These are phyloP conservation scores for Wilcoxina mikolae DNA, from an alignment of 495 filamentous ascomycete species.

Conservation along the genomic window DNA sequence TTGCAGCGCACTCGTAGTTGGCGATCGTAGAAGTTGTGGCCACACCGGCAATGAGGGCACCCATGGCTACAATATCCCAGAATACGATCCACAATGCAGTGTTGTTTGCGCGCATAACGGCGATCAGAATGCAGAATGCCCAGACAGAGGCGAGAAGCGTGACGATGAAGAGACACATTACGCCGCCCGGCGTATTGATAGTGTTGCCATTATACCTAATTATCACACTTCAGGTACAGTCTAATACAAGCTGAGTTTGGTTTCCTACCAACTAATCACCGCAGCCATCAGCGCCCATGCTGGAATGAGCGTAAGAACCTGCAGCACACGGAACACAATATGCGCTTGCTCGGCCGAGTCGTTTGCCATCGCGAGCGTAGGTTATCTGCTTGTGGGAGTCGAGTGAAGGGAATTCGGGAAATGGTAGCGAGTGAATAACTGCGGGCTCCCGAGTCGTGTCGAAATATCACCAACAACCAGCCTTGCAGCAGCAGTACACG, in stretches of 20 bases:
- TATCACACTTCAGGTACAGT: too few species aligned
- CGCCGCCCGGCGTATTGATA: constrained; percentile 5
- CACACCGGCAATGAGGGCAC: constrained; percentile 21
- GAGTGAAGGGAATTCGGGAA: too few species aligned
- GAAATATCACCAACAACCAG: too few species aligned
- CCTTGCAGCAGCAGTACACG: too few species aligned
- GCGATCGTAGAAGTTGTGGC: constrained; percentile 14
- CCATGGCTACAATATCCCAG: constrained; percentile 15
- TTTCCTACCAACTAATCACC: constrained; percentile 8
- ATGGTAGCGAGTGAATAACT: too few species aligned
- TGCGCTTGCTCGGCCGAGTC: constrained; percentile 11
- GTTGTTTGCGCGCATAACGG: constrained; percentile 21
- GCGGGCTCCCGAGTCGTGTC: too few species aligned
- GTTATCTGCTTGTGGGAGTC: too few species aligned
- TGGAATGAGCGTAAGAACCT: constrained; percentile 21
- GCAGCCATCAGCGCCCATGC: constrained; percentile 25
- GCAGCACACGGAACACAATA: constrained; percentile 16
- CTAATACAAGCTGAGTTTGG: too few species aligned
- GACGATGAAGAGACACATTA: constrained; percentile 23
- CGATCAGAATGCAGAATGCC: constrained; percentile 23
- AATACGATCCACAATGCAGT: constrained; percentile 25
- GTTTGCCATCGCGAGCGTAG: too few species aligned
- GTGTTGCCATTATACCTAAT: constrained; percentile 11
- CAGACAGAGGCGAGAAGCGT: constrained; percentile 26
- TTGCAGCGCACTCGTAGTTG: constrained; percentile 12